phyloP scores from a whole-genome alignment of 2,329 filamentous ascomycete genomes.

The Cordyceps fumosorosea region DNA sequence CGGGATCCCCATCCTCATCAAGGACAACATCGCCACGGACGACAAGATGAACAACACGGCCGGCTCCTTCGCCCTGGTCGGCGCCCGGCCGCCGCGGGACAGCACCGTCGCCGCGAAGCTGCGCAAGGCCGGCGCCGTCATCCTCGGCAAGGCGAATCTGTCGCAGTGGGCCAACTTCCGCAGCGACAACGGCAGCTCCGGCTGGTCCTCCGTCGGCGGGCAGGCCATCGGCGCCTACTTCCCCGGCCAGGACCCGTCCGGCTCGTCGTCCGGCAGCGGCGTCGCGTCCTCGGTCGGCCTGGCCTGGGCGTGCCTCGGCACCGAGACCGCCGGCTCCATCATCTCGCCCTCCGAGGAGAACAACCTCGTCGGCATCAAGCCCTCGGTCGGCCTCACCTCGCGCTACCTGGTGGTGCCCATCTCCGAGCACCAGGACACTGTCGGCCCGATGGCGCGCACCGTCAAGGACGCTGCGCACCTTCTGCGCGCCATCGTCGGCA shows the following conservation, averaged over 20 bases:
- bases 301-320: conserved; percentile 50
- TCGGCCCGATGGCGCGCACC: conserved; percentile 56
- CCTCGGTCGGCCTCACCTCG: conserved; percentile 59
- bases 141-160: conserved; percentile 58
- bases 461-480: conserved; percentile 57
- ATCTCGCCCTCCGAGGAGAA: conserved; percentile 45
- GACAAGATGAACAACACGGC: conserved; percentile 55
- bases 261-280: conserved; percentile 55
- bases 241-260: conserved; percentile 52
- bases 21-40: conserved; percentile 55
- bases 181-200: conserved; percentile 49
- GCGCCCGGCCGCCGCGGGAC: conserved; percentile 47
- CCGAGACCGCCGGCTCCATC: conserved; percentile 59
- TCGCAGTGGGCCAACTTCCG: conserved; percentile 59
- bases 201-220: conserved; percentile 58
- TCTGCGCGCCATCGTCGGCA: conserved; percentile 56
- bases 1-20: conserved; percentile 56
- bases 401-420: conserved; percentile 59
- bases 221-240: conserved; percentile 56
- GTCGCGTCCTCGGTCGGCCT: conserved; percentile 58
- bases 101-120: conserved; percentile 52
- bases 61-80: conserved; percentile 52
- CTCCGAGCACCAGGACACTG: conserved; percentile 53
- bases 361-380: conserved; percentile 61
- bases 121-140: conserved; percentile 51